phyloP scores from a whole-genome alignment of 2,329 filamentous ascomycete species.

The Fusarium scirpi region DNA sequence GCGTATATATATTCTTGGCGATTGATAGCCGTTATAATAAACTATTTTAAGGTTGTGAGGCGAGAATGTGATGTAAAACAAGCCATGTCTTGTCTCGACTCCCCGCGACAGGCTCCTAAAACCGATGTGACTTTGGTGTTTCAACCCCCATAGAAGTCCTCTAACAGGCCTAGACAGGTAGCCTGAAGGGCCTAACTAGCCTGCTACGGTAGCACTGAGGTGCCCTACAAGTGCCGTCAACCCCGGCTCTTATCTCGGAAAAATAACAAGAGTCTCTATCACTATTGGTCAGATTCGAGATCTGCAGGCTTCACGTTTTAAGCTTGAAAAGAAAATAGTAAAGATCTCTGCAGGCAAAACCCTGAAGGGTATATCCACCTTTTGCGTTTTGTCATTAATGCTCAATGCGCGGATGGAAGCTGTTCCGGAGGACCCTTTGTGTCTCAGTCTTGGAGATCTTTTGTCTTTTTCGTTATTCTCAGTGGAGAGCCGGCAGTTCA shows the following conservation, averaged over 20 bases:
- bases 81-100: slow-evolving; percentile 12
- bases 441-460: slow-evolving; percentile 6
- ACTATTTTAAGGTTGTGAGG: slow-evolving; percentile 31
- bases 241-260: slow-evolving; percentile 5
- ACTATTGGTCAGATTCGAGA: not conserved
- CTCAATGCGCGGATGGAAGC: slow-evolving; percentile 6
- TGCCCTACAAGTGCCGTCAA: not conserved
- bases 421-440: not conserved
- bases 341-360: not conserved
- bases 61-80: slow-evolving; percentile 10
- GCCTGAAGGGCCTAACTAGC: not conserved
- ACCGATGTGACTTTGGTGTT: slow-evolving; percentile 4
- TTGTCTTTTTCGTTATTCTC: not conserved
- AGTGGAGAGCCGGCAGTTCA: not conserved
- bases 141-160: not conserved
- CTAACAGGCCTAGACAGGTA: no score
- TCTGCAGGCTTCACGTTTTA: slow-evolving; percentile 3
- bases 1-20: slow-evolving; percentile 1
- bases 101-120: slow-evolving; percentile 11
- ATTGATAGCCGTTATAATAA: slow-evolving; percentile 21
- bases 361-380: no score
- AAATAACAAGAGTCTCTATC: not conserved
- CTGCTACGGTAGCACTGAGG: not conserved
- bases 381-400: slow-evolving; percentile 12
- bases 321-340: slow-evolving; percentile 1